phyloP scores from a whole-genome alignment of 164 flowering plant species.

The Annona cherimola region DNA sequence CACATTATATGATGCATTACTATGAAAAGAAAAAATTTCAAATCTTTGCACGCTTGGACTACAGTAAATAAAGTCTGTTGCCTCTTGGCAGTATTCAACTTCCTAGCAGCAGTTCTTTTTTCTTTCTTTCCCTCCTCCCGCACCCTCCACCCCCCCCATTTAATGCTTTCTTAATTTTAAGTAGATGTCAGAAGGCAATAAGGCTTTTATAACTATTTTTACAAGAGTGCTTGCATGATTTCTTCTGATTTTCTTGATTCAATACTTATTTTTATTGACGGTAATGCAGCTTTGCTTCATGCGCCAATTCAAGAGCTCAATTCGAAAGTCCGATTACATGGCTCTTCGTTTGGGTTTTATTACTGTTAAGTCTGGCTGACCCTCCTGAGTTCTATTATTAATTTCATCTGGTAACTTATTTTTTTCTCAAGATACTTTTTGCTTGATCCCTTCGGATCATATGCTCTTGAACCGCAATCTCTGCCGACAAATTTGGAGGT shows the following conservation, averaged over 20 bases:
- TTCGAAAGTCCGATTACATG: constrained; percentile 68
- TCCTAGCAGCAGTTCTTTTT: not conserved
- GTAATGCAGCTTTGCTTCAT: constrained; percentile 86
- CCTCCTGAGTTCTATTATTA: too few relatives aligned
- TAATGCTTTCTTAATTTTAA: not conserved
- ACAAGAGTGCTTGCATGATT: too few relatives aligned
- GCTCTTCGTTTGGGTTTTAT: constrained; percentile 85
- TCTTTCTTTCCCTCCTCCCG: not conserved
- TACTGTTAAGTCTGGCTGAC: constrained; percentile 48
- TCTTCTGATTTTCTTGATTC: not conserved
- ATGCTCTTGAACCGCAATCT: too few relatives aligned
- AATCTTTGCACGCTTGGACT: not conserved
- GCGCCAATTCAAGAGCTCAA: constrained; percentile 68
- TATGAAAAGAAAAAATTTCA: too few relatives aligned
- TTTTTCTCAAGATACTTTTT: too few relatives aligned
- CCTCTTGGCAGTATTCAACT: not conserved
- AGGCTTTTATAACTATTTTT: not conserved
- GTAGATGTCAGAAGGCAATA: not conserved
- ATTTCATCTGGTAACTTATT: too few relatives aligned
- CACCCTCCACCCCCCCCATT: not conserved
- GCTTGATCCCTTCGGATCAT: too few relatives aligned
- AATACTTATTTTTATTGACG: constrained; percentile 2
- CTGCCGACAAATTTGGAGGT: too few relatives aligned
- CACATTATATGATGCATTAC: not conserved
- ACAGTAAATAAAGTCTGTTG: not conserved